Conservation (phyloP, 352 stramenopile species). For the Plasmopara viticola region DNA sequence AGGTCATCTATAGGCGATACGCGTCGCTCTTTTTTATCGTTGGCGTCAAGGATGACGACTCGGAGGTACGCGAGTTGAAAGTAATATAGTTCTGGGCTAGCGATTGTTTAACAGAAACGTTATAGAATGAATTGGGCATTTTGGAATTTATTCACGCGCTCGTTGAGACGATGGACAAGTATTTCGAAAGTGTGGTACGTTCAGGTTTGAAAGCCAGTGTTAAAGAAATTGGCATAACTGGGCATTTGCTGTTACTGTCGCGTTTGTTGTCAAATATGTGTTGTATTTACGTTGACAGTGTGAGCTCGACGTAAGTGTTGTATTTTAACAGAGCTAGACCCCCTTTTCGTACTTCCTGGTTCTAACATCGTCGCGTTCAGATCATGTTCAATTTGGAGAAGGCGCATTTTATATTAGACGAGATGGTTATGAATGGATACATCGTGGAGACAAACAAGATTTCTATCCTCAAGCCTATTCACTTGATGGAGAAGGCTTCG, state of each 20-base stretch:
- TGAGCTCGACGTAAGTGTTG: conserved; percentile 70
- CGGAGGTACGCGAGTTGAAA: conserved; percentile 42
- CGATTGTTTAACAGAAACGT: not conserved
- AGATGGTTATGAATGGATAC: conserved; percentile 99
- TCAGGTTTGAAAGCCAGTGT: no score
- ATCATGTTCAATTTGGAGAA: conserved; percentile 93
- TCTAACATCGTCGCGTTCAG: conserved; percentile 24
- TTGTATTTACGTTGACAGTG: conserved; percentile 21
- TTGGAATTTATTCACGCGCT: conserved; percentile 99
- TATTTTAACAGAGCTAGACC: not conserved
- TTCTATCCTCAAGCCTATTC: conserved; percentile 97
- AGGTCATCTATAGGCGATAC: conserved; percentile 98
- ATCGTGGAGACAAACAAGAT: conserved; percentile 99
- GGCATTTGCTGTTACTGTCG: no score
- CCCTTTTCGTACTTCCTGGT: not conserved
- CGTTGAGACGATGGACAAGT: conserved; percentile 99
- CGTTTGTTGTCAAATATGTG: not conserved
- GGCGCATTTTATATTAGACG: conserved; percentile 87
- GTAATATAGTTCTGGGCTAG: not conserved
- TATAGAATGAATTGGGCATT: conserved; percentile 98
- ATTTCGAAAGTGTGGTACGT: conserved; percentile 96
- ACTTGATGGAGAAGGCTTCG: conserved; percentile 96
- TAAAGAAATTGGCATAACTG: no score
- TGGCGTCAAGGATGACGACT: conserved; percentile 94
- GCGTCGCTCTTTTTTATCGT: conserved; percentile 99